Base-by-base conservation (phyloP, 768 basidiomycete species). In the Lentinula sp. region DNA sequence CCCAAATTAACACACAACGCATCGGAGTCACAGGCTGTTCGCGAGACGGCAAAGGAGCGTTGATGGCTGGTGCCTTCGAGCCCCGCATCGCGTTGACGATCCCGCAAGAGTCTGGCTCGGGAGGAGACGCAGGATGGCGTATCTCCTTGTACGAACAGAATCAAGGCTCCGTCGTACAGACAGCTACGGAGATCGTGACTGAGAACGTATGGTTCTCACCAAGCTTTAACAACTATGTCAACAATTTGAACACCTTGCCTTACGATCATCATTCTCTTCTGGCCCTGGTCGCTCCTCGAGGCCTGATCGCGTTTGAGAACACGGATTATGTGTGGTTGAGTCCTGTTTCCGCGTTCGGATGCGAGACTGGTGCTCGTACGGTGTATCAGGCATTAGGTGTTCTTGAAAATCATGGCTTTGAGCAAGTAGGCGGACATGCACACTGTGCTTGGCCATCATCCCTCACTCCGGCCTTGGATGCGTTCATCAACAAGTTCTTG, bases 181-280 rank as follows among this genome's bases (percentile, higher is more conserved):
- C 81, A 5, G 82, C 83, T 4, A 74, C 76, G 5, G 80, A 86
- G 68, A 86, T 86, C 65, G 78, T 86, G 59, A 70, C 70, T 45
- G 84, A 86, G 73, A 84, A 86, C 68, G 83, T 83, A 35, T 86
- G 84, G 84, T 83, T 84, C 77, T 80, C 80, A 32, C 71, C 76
- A 16, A 68, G 66, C 56, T 84, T 84, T 70, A 70, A 78, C 58
- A 70, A 73, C 59, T 84, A 75, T 70, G 78, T 78, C 6, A 77
- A 75, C 69, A 69, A 72, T 45, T 72, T 84, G 34, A 69, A 70
- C 65, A 67, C 64, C 57, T 78, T 86, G n/a, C 82, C 83, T 10
- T 78, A 78, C 69, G 84, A 86, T 71, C 84, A 86, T 70, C 84
- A 86, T 68, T 59, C 79, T 66, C 81, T 85, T 64, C 75, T 80